These are phyloP conservation scores for Helichrysum umbraculigerum DNA, from an alignment of 129 eudicot genomes.

Conservation along the genomic window DNA sequence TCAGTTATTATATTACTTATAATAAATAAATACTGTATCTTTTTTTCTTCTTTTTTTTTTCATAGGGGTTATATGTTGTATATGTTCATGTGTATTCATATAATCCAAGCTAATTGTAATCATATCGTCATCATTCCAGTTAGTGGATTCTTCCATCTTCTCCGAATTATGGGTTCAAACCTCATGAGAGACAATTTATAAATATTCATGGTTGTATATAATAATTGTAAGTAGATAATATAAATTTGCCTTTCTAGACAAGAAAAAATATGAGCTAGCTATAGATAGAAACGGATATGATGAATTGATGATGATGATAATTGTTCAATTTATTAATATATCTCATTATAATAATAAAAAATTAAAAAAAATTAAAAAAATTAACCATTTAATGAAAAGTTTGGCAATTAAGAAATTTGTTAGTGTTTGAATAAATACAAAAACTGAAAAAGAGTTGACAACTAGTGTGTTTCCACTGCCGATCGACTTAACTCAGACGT, in stretches of 20 bases:
- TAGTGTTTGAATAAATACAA: neutral
- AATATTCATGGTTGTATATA: too few relatives aligned
- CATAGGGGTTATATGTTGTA: neutral
- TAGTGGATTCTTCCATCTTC: neutral
- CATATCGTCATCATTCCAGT: slow-evolving; percentile 1
- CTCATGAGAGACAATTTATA: too few relatives aligned
- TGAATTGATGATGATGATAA: too few relatives aligned
- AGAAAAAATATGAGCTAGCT: too few relatives aligned
- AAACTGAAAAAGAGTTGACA: slow-evolving; percentile 10
- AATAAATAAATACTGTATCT: neutral
- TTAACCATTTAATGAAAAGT: neutral
- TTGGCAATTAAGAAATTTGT: neutral
- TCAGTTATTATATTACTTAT: slow-evolving; percentile 7
- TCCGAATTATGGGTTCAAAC: neutral
- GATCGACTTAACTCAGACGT: slow-evolving; percentile 21
- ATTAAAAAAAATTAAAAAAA: neutral
- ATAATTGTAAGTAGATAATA: too few relatives aligned
- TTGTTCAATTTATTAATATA: neutral
- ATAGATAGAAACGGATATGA: too few relatives aligned
- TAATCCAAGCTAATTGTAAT: neutral
- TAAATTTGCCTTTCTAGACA: too few relatives aligned
- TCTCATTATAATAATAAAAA: too few relatives aligned
- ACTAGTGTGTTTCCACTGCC: slow-evolving; percentile 21
- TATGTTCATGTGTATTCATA: neutral
- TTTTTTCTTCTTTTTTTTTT: neutral